Base-by-base conservation (phyloP, 306 rosid species). In the Styphnolobium japonicum region DNA sequence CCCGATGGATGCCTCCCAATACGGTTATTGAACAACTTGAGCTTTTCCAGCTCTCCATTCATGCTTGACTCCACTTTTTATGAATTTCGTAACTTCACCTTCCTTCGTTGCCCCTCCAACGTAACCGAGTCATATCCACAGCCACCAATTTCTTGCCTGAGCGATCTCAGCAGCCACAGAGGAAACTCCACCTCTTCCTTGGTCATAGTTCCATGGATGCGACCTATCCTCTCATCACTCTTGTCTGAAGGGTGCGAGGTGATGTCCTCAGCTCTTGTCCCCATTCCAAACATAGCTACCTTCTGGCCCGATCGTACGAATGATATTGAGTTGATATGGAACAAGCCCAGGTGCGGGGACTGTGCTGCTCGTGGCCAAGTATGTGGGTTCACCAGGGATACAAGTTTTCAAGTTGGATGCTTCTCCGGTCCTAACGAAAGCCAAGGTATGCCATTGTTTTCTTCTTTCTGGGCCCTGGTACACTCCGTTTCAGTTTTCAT, bases 101-200 rank as follows among this genome's bases (percentile, higher is more conserved):
- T 87, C 69, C 71, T 87, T 39, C 82, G 80, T 11, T 87, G 94
- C 62, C 84, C 87, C 0, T 16, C 76, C 23, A 67, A 72, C n/a
- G 5, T 15, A 19, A 80, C 60, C 0, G 7, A 3, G 1, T 3
- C 55, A 15, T 3, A 7, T 2, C 19, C 6, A 9, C 4, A 22
- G 7, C 39, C 69, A 10, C 25, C 65, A 9, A 42, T 85, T 49
- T 7, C 69, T 4, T 85, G 88, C 22, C 78, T 80, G 4, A 73
- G 67, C 23, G 76, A 71, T 71, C 29, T 46, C 12, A 0, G 16
- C 10, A 8, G 22, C 15, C 49, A 43, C 49, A 4, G n/a, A 49
- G 18, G 22, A 16, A 49, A 42, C 11, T 56, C 36, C 14, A 16
- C 25, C 16, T 60, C 77, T 0, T 61, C 34, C 0, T 8, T 21